Conservation (phyloP, 2,329 filamentous ascomycete genomes). For the Sporothrix schenckii region DNA sequence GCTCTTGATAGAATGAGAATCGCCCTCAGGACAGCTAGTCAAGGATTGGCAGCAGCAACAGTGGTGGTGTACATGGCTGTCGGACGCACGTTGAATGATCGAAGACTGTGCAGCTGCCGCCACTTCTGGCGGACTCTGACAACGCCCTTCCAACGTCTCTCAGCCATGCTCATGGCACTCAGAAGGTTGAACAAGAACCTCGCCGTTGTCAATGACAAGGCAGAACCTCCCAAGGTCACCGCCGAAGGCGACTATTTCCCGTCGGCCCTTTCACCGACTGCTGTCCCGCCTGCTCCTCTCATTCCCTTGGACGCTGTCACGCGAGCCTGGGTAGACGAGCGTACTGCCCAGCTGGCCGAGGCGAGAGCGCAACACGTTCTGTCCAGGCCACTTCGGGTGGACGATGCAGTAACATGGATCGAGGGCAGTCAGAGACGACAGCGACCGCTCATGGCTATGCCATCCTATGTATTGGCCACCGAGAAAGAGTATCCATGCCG, state of each 20-base stretch:
- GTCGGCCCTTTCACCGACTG: background rate
- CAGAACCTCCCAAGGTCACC: background rate
- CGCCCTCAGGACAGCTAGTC: background rate
- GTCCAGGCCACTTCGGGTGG: background rate
- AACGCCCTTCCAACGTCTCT: background rate
- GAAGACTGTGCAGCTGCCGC: background rate
- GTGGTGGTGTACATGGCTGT: background rate
- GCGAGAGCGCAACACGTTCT: background rate
- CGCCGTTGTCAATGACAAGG: background rate
- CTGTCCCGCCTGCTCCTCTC: background rate
- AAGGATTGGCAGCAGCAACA: background rate
- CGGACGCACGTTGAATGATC: background rate
- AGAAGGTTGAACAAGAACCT: background rate
- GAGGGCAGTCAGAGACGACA: background rate
- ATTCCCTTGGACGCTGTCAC: background rate
- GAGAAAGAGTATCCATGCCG: background rate
- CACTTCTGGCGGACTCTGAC: background rate
- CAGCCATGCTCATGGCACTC: background rate
- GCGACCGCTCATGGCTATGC: background rate
- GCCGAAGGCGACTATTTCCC: background rate
- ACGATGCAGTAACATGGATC: background rate
- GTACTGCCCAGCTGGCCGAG: background rate
- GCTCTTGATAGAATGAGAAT: background rate
- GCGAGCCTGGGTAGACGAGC: conserved; percentile 8
- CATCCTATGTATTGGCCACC: background rate